A percentile compares a stretch with the other conserved stretches of the same genome.
phyloP scores from a whole-genome alignment of 1,284 basidiomycete genomes.

The Austropuccinia psidii region DNA sequence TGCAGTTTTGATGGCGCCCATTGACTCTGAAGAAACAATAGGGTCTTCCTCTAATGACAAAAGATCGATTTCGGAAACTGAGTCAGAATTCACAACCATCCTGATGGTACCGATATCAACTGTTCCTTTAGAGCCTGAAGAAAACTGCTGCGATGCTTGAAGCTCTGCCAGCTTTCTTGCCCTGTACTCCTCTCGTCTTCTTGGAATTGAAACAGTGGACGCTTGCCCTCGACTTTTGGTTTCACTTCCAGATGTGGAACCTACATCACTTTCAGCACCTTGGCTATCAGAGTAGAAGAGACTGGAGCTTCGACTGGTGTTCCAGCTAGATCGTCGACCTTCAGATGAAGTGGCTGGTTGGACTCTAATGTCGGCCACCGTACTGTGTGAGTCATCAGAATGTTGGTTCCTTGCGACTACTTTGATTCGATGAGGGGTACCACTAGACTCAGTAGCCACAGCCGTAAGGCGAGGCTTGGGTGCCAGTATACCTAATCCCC shows the following conservation, averaged over 20 bases:
- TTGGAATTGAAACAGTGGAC: constrained; percentile 17
- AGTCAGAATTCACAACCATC: constrained; percentile 22
- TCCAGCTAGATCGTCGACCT: constrained; percentile 32
- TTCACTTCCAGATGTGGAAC: constrained; percentile 18
- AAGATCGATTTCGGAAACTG: not conserved
- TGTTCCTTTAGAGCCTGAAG: not conserved
- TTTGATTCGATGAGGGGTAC: not conserved
- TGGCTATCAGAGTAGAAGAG: constrained; percentile 33
- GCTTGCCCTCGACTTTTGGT: not conserved
- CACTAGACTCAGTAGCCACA: constrained; percentile 5
- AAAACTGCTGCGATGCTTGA: not conserved
- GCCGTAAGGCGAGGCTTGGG: constrained; percentile 7
- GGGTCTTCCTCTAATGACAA: constrained; percentile 22
- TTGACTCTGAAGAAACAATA: constrained; percentile 25
- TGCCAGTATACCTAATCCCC: constrained; percentile 21
- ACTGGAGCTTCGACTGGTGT: constrained; percentile 31
- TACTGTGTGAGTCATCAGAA: not conserved
- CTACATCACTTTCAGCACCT: constrained; percentile 22
- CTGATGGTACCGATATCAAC: constrained; percentile 28
- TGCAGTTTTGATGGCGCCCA: constrained; percentile 30
- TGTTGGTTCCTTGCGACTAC: not conserved
- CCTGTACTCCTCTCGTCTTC: constrained; percentile 25
- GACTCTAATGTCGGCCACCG: not conserved
- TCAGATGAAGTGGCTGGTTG: constrained; percentile 12
- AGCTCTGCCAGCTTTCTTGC: too few species aligned